A percentile compares a stretch with the other conserved stretches of the same genome.
Conservation (phyloP, 345 rosid genomes). For the Lenwebbia sp. region DNA sequence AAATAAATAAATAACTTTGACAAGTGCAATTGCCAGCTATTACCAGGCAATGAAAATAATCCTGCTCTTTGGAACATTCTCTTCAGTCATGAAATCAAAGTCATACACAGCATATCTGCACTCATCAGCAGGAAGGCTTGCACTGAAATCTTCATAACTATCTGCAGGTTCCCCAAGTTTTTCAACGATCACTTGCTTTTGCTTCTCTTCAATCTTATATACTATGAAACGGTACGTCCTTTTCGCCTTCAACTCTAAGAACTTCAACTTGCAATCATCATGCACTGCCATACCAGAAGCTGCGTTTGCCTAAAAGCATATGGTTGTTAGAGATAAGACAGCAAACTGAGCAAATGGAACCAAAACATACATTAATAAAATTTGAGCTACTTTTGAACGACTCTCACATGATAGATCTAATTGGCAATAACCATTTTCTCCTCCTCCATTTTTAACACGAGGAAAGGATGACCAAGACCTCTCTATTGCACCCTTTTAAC, state of each 20-base stretch:
- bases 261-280: conserved; percentile 7
- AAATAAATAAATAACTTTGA: background rate
- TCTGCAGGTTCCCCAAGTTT: conserved; percentile 1
- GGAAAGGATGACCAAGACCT: background rate
- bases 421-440: background rate
- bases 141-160: conserved; percentile 2
- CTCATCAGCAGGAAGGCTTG: conserved; percentile 4
- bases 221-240: conserved; percentile 4
- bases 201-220: conserved; percentile 4
- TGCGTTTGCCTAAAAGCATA: background rate
- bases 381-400: background rate
- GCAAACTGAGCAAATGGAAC: background rate
- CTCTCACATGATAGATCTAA: background rate
- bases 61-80: conserved; percentile 3
- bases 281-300: conserved; percentile 3
- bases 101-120: conserved; percentile 8
- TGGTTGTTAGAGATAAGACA: background rate
- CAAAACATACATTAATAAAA: background rate
- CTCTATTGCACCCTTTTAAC: background rate
- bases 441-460: background rate
- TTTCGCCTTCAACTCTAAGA: conserved; percentile 1
- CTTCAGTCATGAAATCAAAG: conserved; percentile 1
- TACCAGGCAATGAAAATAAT: conserved; percentile 5
- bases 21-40: background rate
- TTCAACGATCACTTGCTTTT: conserved; percentile 1